Conservation (phyloP, 352 stramenopile genomes). For the Paralagenidium karlingii region DNA sequence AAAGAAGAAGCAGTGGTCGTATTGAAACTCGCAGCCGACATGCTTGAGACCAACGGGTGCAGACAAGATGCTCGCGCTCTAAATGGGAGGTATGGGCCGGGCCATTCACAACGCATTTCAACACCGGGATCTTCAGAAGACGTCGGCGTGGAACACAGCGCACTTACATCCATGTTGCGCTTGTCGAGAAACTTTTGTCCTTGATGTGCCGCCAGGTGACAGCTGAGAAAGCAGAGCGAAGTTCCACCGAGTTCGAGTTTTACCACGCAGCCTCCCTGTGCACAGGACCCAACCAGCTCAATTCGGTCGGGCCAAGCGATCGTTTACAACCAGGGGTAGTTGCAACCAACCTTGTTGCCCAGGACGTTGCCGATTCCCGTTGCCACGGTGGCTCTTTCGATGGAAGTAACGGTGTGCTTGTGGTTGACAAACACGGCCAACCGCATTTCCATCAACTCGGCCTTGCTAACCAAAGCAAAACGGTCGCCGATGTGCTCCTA, state of each 20-base stretch:
- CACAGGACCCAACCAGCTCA: not conserved
- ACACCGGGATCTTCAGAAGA: not conserved
- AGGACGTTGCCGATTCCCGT: slow-evolving; percentile 70
- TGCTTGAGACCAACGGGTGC: slow-evolving; percentile 48
- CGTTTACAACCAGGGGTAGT: not conserved
- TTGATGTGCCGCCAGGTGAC: slow-evolving; percentile 73
- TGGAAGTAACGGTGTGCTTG: slow-evolving; percentile 33
- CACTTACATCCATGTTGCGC: slow-evolving; percentile 65
- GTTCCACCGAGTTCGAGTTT: slow-evolving; percentile 68
- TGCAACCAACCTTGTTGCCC: slow-evolving; percentile 53
- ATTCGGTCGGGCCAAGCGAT: not conserved
- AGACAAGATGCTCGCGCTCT: slow-evolving; percentile 68
- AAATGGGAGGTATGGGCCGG: not conserved
- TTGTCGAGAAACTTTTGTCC: slow-evolving; percentile 79
- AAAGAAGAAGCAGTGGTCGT: slow-evolving; percentile 81
- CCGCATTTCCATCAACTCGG: slow-evolving; percentile 75
- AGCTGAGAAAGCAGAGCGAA: slow-evolving; percentile 79
- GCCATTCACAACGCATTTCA: not conserved
- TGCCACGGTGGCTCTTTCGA: slow-evolving; percentile 60
- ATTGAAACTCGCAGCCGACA: slow-evolving; percentile 62
- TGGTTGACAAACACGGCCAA: slow-evolving; percentile 58
- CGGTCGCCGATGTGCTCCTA: slow-evolving; percentile 39
- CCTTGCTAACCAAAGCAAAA: slow-evolving; percentile 47
- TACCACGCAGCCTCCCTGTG: slow-evolving; percentile 59
- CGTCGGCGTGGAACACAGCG: too few relatives aligned